These are phyloP conservation scores for Sporothrix brasiliensis DNA, from an alignment of 2,329 filamentous ascomycete genomes.

Conservation along the genomic window DNA sequence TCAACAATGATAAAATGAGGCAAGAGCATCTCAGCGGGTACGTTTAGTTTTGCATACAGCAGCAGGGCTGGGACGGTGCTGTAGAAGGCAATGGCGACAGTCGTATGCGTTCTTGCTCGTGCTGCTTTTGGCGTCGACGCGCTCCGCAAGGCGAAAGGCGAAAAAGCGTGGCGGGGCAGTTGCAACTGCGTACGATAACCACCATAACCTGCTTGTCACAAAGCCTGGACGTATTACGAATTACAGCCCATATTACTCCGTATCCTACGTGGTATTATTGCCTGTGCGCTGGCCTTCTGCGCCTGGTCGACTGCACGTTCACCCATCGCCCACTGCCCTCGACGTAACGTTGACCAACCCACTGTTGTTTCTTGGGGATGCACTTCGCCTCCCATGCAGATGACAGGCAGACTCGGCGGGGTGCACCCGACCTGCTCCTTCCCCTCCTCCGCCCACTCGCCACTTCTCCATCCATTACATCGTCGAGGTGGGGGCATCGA, in stretches of 20 bases:
- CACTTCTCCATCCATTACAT: no score
- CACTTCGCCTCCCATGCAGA: conserved; percentile 12
- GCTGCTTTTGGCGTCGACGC: conserved; percentile 2
- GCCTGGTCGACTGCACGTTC: not conserved
- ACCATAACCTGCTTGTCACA: not conserved
- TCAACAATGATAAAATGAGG: not conserved
- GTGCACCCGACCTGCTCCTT: conserved; percentile 16
- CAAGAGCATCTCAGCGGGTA: not conserved
- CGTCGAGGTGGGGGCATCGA: conserved; percentile 9
- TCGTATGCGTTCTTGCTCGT: not conserved
- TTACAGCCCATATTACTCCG: not conserved
- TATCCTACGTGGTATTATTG: conserved; percentile 14
- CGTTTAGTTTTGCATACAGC: not conserved
- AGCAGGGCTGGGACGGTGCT: not conserved
- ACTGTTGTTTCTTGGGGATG: not conserved
- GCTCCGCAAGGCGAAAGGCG: not conserved
- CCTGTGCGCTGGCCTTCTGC: not conserved
- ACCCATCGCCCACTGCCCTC: not conserved
- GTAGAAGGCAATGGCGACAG: not conserved
- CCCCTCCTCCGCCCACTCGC: not conserved
- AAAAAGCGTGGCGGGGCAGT: conserved; percentile 12
- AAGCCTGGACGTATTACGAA: conserved; percentile 1
- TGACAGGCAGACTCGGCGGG: conserved; percentile 1
- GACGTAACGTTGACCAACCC: conserved; percentile 2
- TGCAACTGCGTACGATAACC: not conserved